Conservation (phyloP, 768 basidiomycete genomes). For the Hortiboletus campestris region DNA sequence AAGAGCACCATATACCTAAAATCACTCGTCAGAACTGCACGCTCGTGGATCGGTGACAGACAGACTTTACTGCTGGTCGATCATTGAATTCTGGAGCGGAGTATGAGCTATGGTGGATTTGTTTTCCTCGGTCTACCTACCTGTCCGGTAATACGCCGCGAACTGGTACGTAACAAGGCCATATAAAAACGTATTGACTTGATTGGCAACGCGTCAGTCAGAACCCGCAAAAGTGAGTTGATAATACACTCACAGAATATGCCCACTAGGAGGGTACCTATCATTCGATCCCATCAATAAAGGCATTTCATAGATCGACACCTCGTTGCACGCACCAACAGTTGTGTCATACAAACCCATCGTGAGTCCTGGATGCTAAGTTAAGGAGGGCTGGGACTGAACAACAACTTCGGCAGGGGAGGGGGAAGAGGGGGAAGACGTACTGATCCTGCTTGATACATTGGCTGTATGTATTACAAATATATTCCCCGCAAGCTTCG, state of each 20-base stretch:
- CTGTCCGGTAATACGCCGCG: conserved; percentile 34
- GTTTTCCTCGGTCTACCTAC: not conserved
- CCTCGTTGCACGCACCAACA: conserved; percentile 2
- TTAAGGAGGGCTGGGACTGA: not conserved
- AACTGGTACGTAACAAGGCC: conserved; percentile 46
- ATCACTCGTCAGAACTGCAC: not conserved
- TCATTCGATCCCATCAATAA: not conserved
- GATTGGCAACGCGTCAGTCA: not conserved
- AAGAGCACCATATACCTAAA: not conserved
- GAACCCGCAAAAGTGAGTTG: no score
- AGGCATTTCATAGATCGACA: no score
- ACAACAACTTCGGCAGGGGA: no score
- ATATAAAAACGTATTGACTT: conserved; percentile 34
- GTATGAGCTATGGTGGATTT: not conserved
- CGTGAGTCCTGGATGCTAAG: not conserved
- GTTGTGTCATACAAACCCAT: conserved; percentile 4
- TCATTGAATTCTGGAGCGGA: conserved; percentile 12
- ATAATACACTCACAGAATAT: conserved; percentile 16
- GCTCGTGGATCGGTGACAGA: not conserved
- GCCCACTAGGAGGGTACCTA: conserved; percentile 18
- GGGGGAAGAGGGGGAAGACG: no score
- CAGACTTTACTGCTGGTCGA: conserved; percentile 6
- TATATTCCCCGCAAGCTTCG: no score
- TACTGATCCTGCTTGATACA: no score
- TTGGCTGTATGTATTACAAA: no score